phyloP scores from a whole-genome alignment of 371 early-diverging fungal species.

The Haplosporangium sp. region DNA sequence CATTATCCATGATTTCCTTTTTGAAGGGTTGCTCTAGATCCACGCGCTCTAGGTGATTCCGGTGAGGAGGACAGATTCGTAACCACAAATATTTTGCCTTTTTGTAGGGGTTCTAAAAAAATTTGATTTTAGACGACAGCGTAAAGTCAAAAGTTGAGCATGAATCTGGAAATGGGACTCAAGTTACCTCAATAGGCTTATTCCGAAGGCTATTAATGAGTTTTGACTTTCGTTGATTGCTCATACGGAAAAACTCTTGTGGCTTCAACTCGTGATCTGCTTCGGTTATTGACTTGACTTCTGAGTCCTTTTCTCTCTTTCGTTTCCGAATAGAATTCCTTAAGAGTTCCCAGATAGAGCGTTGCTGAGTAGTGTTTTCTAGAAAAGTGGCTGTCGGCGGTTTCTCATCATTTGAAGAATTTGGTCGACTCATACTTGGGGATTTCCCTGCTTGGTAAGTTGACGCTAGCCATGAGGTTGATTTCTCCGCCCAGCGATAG shows the following conservation, averaged over 20 bases:
- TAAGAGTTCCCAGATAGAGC: constrained; percentile 19
- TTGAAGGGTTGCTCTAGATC: constrained; percentile 37
- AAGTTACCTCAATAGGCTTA: constrained; percentile 40
- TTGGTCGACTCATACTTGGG: constrained; percentile 22
- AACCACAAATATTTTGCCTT: constrained; percentile 46
- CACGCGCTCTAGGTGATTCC: constrained; percentile 25
- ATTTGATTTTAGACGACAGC: no score
- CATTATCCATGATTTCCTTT: constrained; percentile 35
- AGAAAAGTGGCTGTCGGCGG: constrained; percentile 21
- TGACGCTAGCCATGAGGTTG: constrained; percentile 22
- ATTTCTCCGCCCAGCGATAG: constrained; percentile 36
- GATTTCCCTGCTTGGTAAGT: constrained; percentile 18
- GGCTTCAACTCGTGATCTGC: constrained; percentile 38
- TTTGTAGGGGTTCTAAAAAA: constrained; percentile 39
- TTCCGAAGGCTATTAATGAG: constrained; percentile 41
- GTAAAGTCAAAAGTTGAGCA: neutral
- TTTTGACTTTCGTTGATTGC: constrained; percentile 31
- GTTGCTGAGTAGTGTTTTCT: neutral
- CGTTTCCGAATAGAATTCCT: constrained; percentile 22
- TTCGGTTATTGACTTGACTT: constrained; percentile 4
- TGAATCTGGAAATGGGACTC: neutral
- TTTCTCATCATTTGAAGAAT: constrained; percentile 24
- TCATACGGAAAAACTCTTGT: constrained; percentile 41
- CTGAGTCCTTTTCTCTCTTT: neutral
- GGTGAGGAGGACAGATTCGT: constrained; percentile 37